Base-by-base conservation (phyloP, 805 yeast species). In the Candida insectalens region DNA sequence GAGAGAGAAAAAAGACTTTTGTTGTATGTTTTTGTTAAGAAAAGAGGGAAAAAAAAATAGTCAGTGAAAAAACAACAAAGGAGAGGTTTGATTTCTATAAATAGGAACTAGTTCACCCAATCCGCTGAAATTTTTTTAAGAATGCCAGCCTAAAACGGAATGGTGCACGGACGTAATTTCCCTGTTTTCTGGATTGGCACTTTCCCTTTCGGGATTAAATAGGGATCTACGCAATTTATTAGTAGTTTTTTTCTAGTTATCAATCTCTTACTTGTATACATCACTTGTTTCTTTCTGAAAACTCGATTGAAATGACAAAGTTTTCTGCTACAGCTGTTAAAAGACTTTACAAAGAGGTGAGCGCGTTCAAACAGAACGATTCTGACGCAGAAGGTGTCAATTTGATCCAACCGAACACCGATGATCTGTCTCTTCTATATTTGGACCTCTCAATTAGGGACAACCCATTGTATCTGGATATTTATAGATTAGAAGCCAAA, bases 401-500 rank as follows among this genome's bases (percentile, higher is more conserved):
- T 16, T 17, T 32, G 25, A 18, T 32, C 25, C 35, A 26, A 15
- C 35, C 30, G 6, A 7, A 19, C 8, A 15, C 19, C 5, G 35
- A 32, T 19, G 26, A 26, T 19, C 29, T 32, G 20, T 18, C 25
- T 9, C 12, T 19, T 13, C 10, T 32, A 8, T 32, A 26, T 17
- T 19, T 67, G 4, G 70, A 67, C 37, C 46, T 69, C 20, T 32
- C 39, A n/a, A 55, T 65, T 4, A 32, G 34, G 15, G 60, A 52
- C 28, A 60, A 63, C 34, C 50, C 50, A 34, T 8, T 21, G 10
- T 21, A 21, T 12, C 23, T 12, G 23, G 21, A 16, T 18, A 33
- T 69, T 4, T 69, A 69, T 37, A 53, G 68, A 21, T 48, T 77
- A 22, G 55, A 64, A 29, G 57, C 75, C 13, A 55, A 51, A 28